Percentiles rank a stretch among this genome's conserved stretches.
phyloP scores from a whole-genome alignment of 164 flowering plant genomes.

The Stephania yunnanensis region DNA sequence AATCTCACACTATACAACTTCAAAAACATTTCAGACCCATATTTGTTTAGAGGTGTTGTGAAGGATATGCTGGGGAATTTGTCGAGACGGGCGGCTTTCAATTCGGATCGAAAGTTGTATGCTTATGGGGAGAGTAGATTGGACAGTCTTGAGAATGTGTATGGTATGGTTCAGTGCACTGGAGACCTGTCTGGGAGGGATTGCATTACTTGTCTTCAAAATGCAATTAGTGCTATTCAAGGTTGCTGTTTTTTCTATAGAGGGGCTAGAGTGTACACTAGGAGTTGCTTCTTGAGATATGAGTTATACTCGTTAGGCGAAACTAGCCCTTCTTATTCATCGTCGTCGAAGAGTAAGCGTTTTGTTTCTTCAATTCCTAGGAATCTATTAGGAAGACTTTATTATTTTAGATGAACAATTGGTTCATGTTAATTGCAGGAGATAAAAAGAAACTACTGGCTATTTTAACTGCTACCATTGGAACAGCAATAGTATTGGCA shows the following conservation, averaged over 20 bases:
- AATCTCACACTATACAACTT: slow-evolving; percentile 7
- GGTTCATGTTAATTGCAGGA: slow-evolving; percentile 9
- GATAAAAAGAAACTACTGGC: background rate
- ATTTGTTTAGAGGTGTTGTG: slow-evolving; percentile 11
- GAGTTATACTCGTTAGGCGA: slow-evolving; percentile 26
- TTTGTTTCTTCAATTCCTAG: background rate
- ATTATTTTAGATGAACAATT: background rate
- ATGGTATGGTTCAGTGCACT: slow-evolving; percentile 43
- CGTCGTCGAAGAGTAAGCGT: background rate
- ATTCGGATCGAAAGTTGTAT: slow-evolving; percentile 14
- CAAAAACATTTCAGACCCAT: slow-evolving; percentile 18
- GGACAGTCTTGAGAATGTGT: slow-evolving; percentile 5
- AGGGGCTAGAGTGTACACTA: slow-evolving; percentile 31
- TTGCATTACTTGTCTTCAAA: slow-evolving; percentile 26
- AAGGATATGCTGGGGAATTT: slow-evolving; percentile 15
- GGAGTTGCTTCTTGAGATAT: slow-evolving; percentile 33
- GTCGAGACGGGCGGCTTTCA: slow-evolving; percentile 14
- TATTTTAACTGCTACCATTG: slow-evolving; percentile 7
- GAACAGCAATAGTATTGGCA: background rate
- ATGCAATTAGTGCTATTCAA: slow-evolving; percentile 5
- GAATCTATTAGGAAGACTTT: background rate
- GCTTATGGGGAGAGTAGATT: slow-evolving; percentile 17
- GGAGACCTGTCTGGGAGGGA: slow-evolving; percentile 20
- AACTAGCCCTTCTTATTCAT: background rate
- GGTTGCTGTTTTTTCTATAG: slow-evolving; percentile 13